Percentiles rank a stretch among this genome's conserved stretches.
phyloP scores from a whole-genome alignment of 257 asterid genomes.

The Nemophila menziesii region DNA sequence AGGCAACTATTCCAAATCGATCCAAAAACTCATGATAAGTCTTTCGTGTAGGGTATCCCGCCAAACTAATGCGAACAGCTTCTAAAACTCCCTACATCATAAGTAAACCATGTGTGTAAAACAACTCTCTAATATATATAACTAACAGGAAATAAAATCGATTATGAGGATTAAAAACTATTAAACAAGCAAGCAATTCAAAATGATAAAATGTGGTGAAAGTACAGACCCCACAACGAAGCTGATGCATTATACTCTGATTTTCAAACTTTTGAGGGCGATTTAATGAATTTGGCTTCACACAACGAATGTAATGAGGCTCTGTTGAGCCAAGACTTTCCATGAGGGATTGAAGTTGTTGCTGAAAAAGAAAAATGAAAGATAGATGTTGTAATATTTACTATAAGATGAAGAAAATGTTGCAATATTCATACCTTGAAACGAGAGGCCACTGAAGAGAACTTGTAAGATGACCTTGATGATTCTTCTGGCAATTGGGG shows the following conservation, averaged over 20 bases:
- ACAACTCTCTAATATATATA: not conserved
- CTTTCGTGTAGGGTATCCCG: constrained; percentile 97
- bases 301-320: constrained; percentile 94
- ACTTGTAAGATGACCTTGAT: constrained; percentile 89
- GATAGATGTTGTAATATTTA: constrained; percentile 1
- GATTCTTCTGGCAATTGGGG: constrained; percentile 85
- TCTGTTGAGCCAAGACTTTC: constrained; percentile 95
- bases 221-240: constrained; percentile 97
- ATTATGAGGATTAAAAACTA: constrained; percentile 1
- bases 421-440: constrained; percentile 51
- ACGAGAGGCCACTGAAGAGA: constrained; percentile 95
- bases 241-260: constrained; percentile 85
- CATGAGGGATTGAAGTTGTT: constrained; percentile 99
- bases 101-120: no score
- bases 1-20: constrained; percentile 80
- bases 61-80: constrained; percentile 99
- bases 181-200: no score
- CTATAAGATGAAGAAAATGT: not conserved
- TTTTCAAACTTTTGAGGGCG: constrained; percentile 83
- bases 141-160: not conserved
- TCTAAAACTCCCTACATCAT: constrained; percentile 86
- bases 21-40: constrained; percentile 88
- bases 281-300: constrained; percentile 92
- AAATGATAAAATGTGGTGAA: constrained; percentile 1
- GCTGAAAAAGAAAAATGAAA: constrained; percentile 46